Evolutionary conservation across 2,329 filamentous ascomycete genomes (phyloP).

Genomic region (Xylariaceae sp.): DNA sequence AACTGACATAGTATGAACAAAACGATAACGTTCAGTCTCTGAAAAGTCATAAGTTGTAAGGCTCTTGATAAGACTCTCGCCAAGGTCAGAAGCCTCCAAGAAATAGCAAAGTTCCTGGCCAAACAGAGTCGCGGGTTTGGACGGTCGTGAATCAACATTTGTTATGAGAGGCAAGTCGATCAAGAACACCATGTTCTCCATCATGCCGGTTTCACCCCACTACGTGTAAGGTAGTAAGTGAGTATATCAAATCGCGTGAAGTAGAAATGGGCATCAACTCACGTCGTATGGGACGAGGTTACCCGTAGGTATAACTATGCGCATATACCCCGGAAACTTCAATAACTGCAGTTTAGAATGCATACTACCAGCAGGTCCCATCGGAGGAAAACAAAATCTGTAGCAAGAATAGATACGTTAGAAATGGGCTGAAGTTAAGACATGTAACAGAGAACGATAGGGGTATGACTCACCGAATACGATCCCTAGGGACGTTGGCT

Average conservation of each 20-base stretch:
- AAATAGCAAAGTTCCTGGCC: constrained; percentile 68
- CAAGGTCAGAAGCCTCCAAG: constrained; percentile 61
- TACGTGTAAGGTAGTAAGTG: not conserved
- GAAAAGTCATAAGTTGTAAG: constrained; percentile 78
- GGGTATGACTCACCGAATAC: constrained; percentile 39
- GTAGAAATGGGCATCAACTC: constrained; percentile 11
- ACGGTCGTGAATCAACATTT: constrained; percentile 26
- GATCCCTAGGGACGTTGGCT: constrained; percentile 45
- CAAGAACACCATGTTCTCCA: constrained; percentile 80
- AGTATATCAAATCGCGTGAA: not conserved
- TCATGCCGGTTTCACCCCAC: no score
- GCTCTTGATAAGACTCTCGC: constrained; percentile 61
- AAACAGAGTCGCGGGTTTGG: constrained; percentile 49
- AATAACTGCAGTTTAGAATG: constrained; percentile 92
- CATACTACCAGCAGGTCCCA: constrained; percentile 74
- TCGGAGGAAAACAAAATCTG: constrained; percentile 73
- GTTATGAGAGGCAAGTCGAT: constrained; percentile 75
- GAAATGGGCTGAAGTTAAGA: not conserved
- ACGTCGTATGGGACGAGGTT: constrained; percentile 77
- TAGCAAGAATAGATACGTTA: not conserved
- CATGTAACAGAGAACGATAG: not conserved
- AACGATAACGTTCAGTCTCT: constrained; percentile 65
- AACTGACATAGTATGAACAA: constrained; percentile 78
- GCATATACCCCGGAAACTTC: constrained; percentile 69
- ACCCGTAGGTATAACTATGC: constrained; percentile 81